Base-by-base conservation (phyloP, 2,329 filamentous ascomycete species). In the Venturia carpophila region DNA sequence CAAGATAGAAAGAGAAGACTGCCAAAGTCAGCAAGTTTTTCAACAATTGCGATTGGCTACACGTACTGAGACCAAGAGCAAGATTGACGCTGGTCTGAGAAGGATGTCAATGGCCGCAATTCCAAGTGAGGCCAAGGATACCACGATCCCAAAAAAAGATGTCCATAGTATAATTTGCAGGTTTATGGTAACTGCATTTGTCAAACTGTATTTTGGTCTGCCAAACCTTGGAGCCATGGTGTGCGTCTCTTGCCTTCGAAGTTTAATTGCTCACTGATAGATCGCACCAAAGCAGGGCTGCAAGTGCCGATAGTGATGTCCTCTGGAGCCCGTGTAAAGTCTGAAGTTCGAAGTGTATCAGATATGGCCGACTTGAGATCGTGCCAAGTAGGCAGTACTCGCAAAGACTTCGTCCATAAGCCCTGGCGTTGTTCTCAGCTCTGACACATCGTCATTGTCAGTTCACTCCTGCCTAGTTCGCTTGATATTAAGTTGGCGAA, bases 111-210 rank as follows among this genome's bases (percentile, higher is more conserved):
- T 65, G 6, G 70, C 67, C 63, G 71, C 71, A 1, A 71, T 68
- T 9, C 67, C 71, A 41, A 75, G 68, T 65, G 74, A 68, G 42
- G 71, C 73, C 11, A 75, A 45, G n/a, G 72, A 68, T 0, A 69
- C 66, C n/a, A 69, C 64, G 34, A 73, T 64, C 61, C 72, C 71
- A 19, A 71, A 30, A 13, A 74, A 21, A 13, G 75, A 73, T 64
- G 69, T 72, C 72, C 72, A 75, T 19, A 76, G 68, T 34, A 76
- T 66, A 21, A 72, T 67, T 63, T 76, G 73, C 7, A 77, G 69
- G 41, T 73, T 71, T 30, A 71, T 63, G 3, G 73, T 73, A 37
- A 63, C 37, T 19, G 62, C 62, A 30, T 39, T 13, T 24, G 24
- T 42, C 41, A n/a, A 17, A 5, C 34, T 27, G 24, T 55, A 55